These are phyloP conservation scores for Lolium rigidum DNA, from an alignment of 176 grass and related monocot species.

Conservation along the genomic window DNA sequence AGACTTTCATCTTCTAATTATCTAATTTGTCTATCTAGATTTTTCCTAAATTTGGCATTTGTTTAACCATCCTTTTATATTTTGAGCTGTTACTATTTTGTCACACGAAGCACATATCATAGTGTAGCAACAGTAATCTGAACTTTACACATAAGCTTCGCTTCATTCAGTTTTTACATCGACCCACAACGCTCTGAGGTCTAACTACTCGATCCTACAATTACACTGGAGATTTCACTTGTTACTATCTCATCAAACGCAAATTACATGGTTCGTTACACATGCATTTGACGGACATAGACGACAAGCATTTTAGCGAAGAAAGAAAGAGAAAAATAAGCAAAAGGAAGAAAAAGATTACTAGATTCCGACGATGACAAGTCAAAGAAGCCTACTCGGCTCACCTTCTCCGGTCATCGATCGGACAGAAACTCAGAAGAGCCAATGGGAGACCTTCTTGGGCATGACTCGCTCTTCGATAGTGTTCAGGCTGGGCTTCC, in stretches of 20 bases:
- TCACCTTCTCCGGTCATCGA: not conserved
- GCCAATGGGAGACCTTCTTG: constrained; percentile 87
- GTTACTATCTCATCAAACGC: constrained; percentile 36
- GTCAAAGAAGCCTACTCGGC: constrained; percentile 35
- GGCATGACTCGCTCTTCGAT: constrained; percentile 68
- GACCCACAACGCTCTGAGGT: not conserved
- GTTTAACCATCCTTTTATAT: not conserved
- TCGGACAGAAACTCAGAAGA: constrained; percentile 47
- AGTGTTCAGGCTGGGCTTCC: constrained; percentile 88
- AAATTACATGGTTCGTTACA: constrained; percentile 30
- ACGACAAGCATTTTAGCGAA: constrained; percentile 22
- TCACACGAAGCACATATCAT: not conserved
- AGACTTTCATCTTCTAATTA: too few relatives aligned
- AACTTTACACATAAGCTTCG: not conserved
- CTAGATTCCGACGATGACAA: constrained; percentile 7
- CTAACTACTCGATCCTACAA: constrained; percentile 27
- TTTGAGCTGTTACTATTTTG: not conserved
- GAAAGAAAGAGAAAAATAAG: not conserved
- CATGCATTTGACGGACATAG: constrained; percentile 34
- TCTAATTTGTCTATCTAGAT: too few relatives aligned
- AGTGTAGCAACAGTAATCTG: not conserved
- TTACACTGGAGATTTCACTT: constrained; percentile 32
- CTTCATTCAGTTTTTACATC: not conserved
- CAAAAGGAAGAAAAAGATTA: not conserved
- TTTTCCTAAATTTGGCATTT: too few relatives aligned